These are phyloP conservation scores for Colletotrichum euphorbiae DNA, from an alignment of 2,329 filamentous ascomycete species.

Conservation along the genomic window DNA sequence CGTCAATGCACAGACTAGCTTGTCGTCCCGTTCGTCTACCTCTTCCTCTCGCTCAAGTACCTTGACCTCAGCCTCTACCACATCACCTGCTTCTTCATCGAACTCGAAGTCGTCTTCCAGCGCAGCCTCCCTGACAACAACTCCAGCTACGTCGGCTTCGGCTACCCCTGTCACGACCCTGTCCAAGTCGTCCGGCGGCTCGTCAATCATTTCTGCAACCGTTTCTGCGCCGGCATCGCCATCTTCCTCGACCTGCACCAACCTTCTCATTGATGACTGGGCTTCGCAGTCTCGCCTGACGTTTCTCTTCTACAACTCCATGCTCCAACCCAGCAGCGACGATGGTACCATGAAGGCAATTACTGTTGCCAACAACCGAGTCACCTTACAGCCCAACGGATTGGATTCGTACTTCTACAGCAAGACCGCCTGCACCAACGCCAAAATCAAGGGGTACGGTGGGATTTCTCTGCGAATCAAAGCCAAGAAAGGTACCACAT, in stretches of 20 bases:
- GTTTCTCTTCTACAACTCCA: conserved; percentile 71
- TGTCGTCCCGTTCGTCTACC: neutral
- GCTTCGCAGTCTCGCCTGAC: conserved; percentile 70
- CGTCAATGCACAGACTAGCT: neutral
- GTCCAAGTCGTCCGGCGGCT: conserved; percentile 1
- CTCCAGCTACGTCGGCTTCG: neutral
- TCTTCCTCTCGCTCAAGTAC: neutral
- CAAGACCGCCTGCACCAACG: conserved; percentile 65
- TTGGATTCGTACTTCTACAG: conserved; percentile 68
- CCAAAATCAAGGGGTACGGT: conserved; percentile 58
- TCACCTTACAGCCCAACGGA: conserved; percentile 64
- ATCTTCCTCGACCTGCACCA: conserved; percentile 49
- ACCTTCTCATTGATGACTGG: conserved; percentile 69
- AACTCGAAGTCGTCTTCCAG: neutral
- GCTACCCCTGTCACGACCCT: neutral
- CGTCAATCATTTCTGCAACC: conserved; percentile 6
- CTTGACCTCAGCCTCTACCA: neutral
- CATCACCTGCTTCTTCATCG: conserved; percentile 2
- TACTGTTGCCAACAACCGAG: conserved; percentile 61
- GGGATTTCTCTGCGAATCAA: conserved; percentile 68
- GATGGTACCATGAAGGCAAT: conserved; percentile 68
- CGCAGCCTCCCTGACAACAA: neutral
- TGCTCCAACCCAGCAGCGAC: conserved; percentile 66
- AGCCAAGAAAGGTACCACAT: conserved; percentile 61
- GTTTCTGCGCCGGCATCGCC: conserved; percentile 23